A percentile compares a stretch with the other conserved stretches of the same genome.
Conservation (phyloP, 305 asterid species). For the Fraxinus sp. region DNA sequence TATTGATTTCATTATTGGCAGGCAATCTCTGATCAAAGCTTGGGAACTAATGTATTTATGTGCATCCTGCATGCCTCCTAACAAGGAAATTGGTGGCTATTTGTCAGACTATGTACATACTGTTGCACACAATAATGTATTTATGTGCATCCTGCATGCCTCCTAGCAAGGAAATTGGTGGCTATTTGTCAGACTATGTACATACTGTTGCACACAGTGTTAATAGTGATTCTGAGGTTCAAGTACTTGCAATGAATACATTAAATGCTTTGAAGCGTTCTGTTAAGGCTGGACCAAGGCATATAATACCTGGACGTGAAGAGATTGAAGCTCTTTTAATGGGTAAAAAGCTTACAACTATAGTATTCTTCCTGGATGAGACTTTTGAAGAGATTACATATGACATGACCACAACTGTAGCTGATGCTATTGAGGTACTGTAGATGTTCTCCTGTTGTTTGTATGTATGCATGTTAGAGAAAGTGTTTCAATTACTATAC, state of each 20-base stretch:
- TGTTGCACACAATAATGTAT: conserved; percentile 82
- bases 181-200: conserved; percentile 76
- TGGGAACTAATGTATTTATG: conserved; percentile 96
- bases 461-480: neutral
- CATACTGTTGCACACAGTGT: conserved; percentile 70
- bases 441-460: conserved; percentile 10
- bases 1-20: conserved; percentile 33
- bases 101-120: conserved; percentile 75
- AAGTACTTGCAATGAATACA: conserved; percentile 74
- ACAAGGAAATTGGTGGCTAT: conserved; percentile 92
- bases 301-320: conserved; percentile 79
- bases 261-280: conserved; percentile 84
- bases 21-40: conserved; percentile 71
- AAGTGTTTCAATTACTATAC: neutral
- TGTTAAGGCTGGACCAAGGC: conserved; percentile 93
- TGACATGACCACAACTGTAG: conserved; percentile 91
- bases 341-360: conserved; percentile 87
- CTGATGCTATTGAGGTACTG: conserved; percentile 94
- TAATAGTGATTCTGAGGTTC: conserved; percentile 72
- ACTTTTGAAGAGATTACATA: conserved; percentile 96
- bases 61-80: conserved; percentile 97
- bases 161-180: conserved; percentile 94
- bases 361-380: conserved; percentile 94
- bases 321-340: conserved; percentile 92
- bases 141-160: conserved; percentile 96